Percentiles rank a stretch among this genome's conserved stretches.
Evolutionary conservation across 2,329 filamentous ascomycete genomes (phyloP).

Genomic region (Verruconis gallopava): DNA sequence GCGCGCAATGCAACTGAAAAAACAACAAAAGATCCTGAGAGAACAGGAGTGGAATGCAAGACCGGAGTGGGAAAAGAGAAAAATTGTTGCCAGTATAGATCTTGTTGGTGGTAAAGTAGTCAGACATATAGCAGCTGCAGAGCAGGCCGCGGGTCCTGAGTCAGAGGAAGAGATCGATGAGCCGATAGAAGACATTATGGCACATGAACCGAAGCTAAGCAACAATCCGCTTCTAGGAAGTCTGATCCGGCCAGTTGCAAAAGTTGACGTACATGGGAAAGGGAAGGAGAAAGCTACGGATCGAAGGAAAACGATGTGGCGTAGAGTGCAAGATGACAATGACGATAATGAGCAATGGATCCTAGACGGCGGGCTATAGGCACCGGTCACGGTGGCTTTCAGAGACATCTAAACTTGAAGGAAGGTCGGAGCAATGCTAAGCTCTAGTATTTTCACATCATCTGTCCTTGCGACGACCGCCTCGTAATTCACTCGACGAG

Average conservation of each 20-base stretch:
- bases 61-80: conserved; percentile 81
- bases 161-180: conserved; percentile 37
- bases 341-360: conserved; percentile 43
- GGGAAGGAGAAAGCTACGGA: conserved; percentile 19
- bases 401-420: too few relatives aligned
- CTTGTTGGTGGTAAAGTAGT: conserved; percentile 66
- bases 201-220: conserved; percentile 12
- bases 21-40: conserved; percentile 68
- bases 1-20: conserved; percentile 68
- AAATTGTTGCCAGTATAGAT: conserved; percentile 75
- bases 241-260: conserved; percentile 50
- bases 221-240: conserved; percentile 52
- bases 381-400: too few relatives aligned
- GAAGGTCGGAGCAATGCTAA: too few relatives aligned
- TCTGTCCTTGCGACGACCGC: too few relatives aligned
- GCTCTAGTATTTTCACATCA: too few relatives aligned
- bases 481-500: too few relatives aligned
- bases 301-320: conserved; percentile 29
- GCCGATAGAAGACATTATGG: conserved; percentile 10
- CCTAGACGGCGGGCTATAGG: conserved; percentile 37
- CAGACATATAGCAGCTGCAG: conserved; percentile 49
- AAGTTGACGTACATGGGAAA: conserved; percentile 34
- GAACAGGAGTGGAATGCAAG: conserved; percentile 78
- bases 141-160: conserved; percentile 39
- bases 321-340: conserved; percentile 39